Base-by-base conservation (phyloP, 352 stramenopile genomes). In the Globisporangium apiculatum region DNA sequence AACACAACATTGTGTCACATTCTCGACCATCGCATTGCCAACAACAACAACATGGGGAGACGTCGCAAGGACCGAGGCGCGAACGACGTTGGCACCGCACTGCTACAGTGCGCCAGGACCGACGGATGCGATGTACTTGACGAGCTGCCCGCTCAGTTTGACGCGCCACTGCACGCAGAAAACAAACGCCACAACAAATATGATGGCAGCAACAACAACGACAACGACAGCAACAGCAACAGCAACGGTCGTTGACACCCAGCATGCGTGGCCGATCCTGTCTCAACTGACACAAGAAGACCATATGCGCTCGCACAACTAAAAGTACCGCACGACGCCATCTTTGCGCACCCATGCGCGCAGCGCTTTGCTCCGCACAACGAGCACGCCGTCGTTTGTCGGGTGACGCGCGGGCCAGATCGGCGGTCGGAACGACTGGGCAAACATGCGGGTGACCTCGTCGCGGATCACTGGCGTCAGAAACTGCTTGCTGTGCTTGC, bases 381-480 rank as follows among this genome's bases (percentile, higher is more conserved):
- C 54, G 43, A 89, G 58, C 11, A 89, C 71, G 8, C 79, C 79
- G 1, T 74, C 66, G 58, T 89, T 89, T 0, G 68, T 89, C 24
- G 72, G 72, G 55, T 89, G 76, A 7, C 57, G 53, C 17, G 73
- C 73, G 1, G 76, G 67, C 63, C 74, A 85, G 36, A 89, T 70
- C 15, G 70, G 56, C 12, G 79, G 76, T 0, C 73, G 65, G 55
- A 73, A 78, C 40, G 68, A 77, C 24, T 75, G 76, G 7, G 72
- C 65, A 36, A 91, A 67, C 50, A 91, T 65, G 9, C 79, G 58
- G 14, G 56, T 66, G 35, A 91, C 72, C 51, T 86, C 76, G 31
- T 74, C 66, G 36, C 64, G 71, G 41, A 91, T 61, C 41, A 84
- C 73, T 7, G 81, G 76, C 55, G 81, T 74, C 66, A 89, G 68